Percentiles rank a stretch among this genome's conserved stretches.
Evolutionary conservation across 2,329 filamentous ascomycete species (phyloP).

Genomic region (Fusarium sp.): DNA sequence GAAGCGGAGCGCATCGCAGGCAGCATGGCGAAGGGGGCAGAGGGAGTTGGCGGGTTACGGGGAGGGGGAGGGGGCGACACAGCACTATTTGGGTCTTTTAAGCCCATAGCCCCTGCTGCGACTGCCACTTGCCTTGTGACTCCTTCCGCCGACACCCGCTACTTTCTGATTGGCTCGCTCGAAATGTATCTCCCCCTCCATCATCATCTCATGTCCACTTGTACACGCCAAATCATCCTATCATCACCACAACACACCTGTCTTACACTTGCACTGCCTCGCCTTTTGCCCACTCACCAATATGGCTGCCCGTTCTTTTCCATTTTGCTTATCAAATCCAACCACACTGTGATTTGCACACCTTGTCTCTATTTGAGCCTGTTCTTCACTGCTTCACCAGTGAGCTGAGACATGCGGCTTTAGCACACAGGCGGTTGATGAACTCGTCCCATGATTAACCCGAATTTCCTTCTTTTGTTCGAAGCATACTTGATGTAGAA

Average conservation of each 20-base stretch:
- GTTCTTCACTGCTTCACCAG: neutral
- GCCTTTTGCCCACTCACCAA: neutral
- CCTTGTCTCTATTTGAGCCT: neutral
- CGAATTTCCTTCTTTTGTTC: neutral
- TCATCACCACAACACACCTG: neutral
- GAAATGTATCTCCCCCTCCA: conserved; percentile 7
- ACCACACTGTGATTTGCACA: neutral
- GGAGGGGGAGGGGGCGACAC: conserved; percentile 55
- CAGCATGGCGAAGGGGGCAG: neutral
- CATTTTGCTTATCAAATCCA: neutral
- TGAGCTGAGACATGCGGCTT: neutral
- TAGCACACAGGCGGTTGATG: neutral
- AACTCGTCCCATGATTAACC: neutral
- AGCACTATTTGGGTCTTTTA: conserved; percentile 68
- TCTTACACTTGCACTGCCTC: conserved; percentile 22
- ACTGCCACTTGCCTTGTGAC: conserved; percentile 33
- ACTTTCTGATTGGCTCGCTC: conserved; percentile 35
- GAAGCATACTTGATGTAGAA: neutral
- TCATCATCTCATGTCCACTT: conserved; percentile 23
- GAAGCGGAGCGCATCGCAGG: conserved; percentile 8
- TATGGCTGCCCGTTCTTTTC: neutral
- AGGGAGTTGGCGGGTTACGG: conserved; percentile 43
- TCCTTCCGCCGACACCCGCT: conserved; percentile 25
- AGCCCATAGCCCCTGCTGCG: conserved; percentile 48
- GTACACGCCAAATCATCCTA: conserved; percentile 16